Evolutionary conservation across 495 filamentous ascomycete genomes (phyloP).

Genomic region (Hamigera avellanea): DNA sequence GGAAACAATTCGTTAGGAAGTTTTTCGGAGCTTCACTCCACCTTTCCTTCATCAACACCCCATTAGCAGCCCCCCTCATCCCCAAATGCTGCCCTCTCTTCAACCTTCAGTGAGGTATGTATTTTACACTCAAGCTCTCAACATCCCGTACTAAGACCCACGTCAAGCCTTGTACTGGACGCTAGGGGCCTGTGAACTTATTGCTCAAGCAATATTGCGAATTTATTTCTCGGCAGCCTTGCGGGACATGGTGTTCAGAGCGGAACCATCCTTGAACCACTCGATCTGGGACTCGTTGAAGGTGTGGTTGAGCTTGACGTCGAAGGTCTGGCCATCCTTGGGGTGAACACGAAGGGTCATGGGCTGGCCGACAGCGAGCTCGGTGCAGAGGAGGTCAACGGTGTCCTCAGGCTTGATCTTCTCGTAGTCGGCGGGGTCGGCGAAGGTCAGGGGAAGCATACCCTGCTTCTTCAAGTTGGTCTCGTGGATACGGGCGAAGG

Average conservation of each 20-base stretch:
- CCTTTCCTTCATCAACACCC: constrained; percentile 17
- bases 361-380: constrained; percentile 88
- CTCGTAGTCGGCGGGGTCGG: constrained; percentile 93
- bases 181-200: neutral
- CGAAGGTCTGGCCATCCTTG: constrained; percentile 59
- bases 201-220: constrained; percentile 1
- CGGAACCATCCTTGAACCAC: constrained; percentile 97
- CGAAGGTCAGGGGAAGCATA: constrained; percentile 95
- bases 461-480: constrained; percentile 99
- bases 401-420: constrained; percentile 90
- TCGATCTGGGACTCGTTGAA: constrained; percentile 96
- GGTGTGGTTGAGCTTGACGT: constrained; percentile 79
- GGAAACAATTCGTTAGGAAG: constrained; percentile 22
- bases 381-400: constrained; percentile 79
- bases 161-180: neutral
- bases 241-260: constrained; percentile 91
- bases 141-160: neutral
- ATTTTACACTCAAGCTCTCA: constrained; percentile 21
- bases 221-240: constrained; percentile 43
- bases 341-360: constrained; percentile 87
- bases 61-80: constrained; percentile 10
- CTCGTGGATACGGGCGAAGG: constrained; percentile 98
- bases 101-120: too few relatives aligned
- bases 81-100: constrained; percentile 4
- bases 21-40: constrained; percentile 32